Evolutionary conservation across 176 grass and related monocot genomes (phyloP).

Genomic region (sorghum (Sorghum bicolor)): DNA sequence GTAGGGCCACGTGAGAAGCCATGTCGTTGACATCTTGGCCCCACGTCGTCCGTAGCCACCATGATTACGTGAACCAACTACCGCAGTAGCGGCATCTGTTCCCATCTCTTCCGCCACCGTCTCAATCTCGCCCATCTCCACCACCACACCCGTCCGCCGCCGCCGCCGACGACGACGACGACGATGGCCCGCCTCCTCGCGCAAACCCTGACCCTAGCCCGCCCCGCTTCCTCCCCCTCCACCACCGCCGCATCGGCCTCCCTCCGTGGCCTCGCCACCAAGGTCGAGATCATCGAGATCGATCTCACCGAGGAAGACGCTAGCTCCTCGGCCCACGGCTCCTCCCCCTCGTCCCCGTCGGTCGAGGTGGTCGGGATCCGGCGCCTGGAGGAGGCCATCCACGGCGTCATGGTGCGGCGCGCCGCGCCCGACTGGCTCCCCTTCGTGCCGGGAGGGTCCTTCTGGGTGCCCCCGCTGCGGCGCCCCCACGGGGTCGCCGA

Average conservation of each 20-base stretch:
- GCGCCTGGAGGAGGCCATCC: conserved; percentile 83
- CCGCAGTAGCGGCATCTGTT: not conserved
- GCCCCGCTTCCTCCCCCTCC: not conserved
- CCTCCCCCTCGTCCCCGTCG: not conserved
- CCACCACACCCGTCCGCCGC: not conserved
- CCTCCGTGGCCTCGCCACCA: conserved; percentile 43
- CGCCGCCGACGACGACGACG: not conserved
- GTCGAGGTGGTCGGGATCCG: conserved; percentile 55
- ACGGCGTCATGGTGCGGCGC: conserved; percentile 72
- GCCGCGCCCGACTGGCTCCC: conserved; percentile 92
- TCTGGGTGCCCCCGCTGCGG: conserved; percentile 80
- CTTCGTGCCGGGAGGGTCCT: conserved; percentile 76
- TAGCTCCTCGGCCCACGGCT: not conserved
- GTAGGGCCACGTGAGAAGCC: not conserved
- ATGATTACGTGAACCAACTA: not conserved
- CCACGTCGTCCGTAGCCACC: no score
- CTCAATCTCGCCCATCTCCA: not conserved
- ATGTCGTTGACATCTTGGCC: not conserved
- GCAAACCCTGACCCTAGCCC: conserved; percentile 57
- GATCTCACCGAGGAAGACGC: conserved; percentile 51
- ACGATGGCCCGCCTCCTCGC: conserved; percentile 66
- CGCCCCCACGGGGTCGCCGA: conserved; percentile 54
- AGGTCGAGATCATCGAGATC: conserved; percentile 75
- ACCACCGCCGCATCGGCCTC: not conserved
- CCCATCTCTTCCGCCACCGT: not conserved